A percentile compares a stretch with the other conserved stretches of the same genome.
Conservation (phyloP, 345 rosid species). For the Anacardium occidentale region DNA sequence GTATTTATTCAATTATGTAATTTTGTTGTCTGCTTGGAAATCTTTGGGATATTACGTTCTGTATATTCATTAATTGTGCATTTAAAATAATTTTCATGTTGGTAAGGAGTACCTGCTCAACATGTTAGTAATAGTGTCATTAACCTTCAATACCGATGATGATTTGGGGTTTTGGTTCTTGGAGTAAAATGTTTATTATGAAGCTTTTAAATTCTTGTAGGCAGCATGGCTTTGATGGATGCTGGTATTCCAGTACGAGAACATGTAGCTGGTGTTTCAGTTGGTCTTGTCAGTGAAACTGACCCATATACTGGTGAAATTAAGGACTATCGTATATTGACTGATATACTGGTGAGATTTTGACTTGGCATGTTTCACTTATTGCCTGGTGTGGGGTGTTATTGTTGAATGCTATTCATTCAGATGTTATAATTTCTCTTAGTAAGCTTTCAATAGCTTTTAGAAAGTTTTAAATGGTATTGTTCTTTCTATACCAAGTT, state of each 20-base stretch:
- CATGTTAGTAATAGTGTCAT: neutral
- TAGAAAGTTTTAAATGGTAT: slow-evolving; percentile 2
- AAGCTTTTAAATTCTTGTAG: slow-evolving; percentile 35
- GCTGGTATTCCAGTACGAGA: slow-evolving; percentile 85
- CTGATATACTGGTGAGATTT: slow-evolving; percentile 85
- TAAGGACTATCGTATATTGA: slow-evolving; percentile 74
- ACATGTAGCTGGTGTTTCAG: slow-evolving; percentile 97
- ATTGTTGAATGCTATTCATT: slow-evolving; percentile 5
- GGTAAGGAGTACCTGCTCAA: neutral
- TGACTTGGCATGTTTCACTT: slow-evolving; percentile 15
- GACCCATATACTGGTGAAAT: slow-evolving; percentile 74
- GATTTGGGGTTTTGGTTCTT: slow-evolving; percentile 1
- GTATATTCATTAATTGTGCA: neutral
- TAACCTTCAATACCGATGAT: neutral
- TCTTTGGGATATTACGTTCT: neutral
- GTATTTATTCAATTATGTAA: slow-evolving; percentile 36
- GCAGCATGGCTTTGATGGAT: slow-evolving; percentile 99
- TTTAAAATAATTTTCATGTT: neutral
- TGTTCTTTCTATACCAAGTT: too few species aligned
- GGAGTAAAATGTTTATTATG: slow-evolving; percentile 16
- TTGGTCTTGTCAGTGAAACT: slow-evolving; percentile 84
- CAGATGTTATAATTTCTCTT: neutral
- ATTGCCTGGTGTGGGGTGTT: slow-evolving; percentile 1
- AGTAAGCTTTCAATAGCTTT: neutral
- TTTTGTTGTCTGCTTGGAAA: slow-evolving; percentile 8